Percentiles rank a stretch among this genome's conserved stretches.
These are phyloP conservation scores for Thinopyrum elongatum DNA, from an alignment of 176 grass and related monocot species.

Conservation along the genomic window DNA sequence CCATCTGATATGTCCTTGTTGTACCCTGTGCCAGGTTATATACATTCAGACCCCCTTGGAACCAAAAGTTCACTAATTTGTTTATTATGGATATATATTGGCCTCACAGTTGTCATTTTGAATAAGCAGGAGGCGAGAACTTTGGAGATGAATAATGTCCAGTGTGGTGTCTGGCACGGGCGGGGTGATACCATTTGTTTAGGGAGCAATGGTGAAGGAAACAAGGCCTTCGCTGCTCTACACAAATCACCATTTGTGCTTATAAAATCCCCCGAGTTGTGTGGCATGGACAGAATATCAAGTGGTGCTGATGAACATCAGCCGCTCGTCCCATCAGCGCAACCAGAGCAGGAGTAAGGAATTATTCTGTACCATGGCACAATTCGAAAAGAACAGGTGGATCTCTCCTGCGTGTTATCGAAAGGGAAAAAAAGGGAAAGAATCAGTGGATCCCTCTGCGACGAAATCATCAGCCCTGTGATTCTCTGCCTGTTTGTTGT, in stretches of 20 bases:
- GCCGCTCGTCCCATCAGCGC: constrained; percentile 40
- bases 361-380: background rate
- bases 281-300: constrained; percentile 75
- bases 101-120: constrained; percentile 23
- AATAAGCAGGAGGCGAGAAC: constrained; percentile 84
- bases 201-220: constrained; percentile 61
- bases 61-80: background rate
- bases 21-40: constrained; percentile 86
- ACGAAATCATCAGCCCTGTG: background rate
- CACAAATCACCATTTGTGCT: constrained; percentile 54
- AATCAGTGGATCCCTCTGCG: background rate
- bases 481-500: constrained; percentile 2
- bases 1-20: constrained; percentile 92
- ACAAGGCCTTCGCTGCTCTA: constrained; percentile 48
- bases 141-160: constrained; percentile 98
- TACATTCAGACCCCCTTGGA: background rate
- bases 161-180: constrained; percentile 91
- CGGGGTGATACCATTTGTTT: constrained; percentile 91
- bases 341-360: constrained; percentile 34
- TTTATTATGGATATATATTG: background rate
- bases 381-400: background rate
- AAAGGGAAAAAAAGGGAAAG: background rate
- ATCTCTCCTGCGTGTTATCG: background rate
- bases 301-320: constrained; percentile 39
- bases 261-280: constrained; percentile 70